Evolutionary conservation across 2,329 filamentous ascomycete species (phyloP), one percentile per base, ranked within the genome.

Genomic region (Fusarium sp.): DNA sequence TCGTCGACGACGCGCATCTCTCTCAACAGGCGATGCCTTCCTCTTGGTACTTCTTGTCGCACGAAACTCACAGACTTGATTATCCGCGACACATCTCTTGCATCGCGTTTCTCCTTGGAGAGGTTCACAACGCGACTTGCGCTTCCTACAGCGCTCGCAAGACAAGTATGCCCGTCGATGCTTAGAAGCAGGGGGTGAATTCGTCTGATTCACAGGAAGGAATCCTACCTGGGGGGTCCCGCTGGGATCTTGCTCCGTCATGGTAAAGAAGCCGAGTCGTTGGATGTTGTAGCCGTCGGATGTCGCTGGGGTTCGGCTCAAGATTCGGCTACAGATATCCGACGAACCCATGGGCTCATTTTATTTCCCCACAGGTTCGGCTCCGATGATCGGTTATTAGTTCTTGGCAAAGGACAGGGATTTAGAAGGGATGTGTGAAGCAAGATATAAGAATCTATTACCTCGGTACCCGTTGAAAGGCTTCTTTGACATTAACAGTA

Each of bases 81-180:
- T 45, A 24, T 70, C 68, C 1, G 24, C 5, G 13, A 58, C 34
- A n/a, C 70, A 71, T 54, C 70, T 29, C n/a, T 34, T 66, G 24
- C 70, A 72, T 9, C 42, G 40, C 22, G 38, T 7, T 20, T 56
- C 38, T 37, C 47, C 11, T 11, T 31, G 2, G 9, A 18, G 16
- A 5, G 70, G 68, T 18, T 72, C 68, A 18, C 70, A 72, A 0
- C 64, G 64, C 50, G 62, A 58, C 42, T 72, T 72, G 24, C 68
- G 70, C n/a, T 54, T 72, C 14, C 70, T 54, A 9, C 68, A 72
- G 2, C 70, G 70, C 16, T 62, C 64, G 7, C 38, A 70, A 5
- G 67, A 70, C 6, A 70, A 22, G n/a, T 62, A 67, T 1, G 67
- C 64, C 11, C 67, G 67, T 31, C 67, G 52, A 22, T 35, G 52